phyloP scores from a whole-genome alignment of 2,329 filamentous ascomycete genomes.

The Cladophialophora chaetospira region DNA sequence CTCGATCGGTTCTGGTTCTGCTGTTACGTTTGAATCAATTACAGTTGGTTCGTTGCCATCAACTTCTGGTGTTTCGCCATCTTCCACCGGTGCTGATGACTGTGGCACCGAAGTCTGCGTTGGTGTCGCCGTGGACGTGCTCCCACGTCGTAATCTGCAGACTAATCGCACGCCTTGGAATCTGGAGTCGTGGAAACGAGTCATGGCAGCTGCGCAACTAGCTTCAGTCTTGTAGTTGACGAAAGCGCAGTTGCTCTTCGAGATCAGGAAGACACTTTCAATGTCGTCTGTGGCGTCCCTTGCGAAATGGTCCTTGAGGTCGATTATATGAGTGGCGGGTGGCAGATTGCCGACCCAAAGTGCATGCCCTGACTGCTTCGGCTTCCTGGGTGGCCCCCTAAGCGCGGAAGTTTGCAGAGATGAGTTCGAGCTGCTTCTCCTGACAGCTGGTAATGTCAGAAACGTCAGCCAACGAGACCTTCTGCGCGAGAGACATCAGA shows the following conservation, averaged over 20 bases:
- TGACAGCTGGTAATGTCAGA: slow-evolving; percentile 16
- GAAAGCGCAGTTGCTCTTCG: slow-evolving; percentile 96
- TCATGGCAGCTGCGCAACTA: slow-evolving; percentile 74
- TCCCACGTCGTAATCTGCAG: slow-evolving; percentile 71
- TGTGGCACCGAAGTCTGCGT: slow-evolving; percentile 54
- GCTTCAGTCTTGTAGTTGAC: slow-evolving; percentile 87
- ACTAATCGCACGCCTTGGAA: slow-evolving; percentile 86
- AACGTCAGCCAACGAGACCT: not conserved
- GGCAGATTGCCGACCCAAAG: slow-evolving; percentile 96
- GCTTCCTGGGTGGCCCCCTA: slow-evolving; percentile 67
- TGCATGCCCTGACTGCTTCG: slow-evolving; percentile 75
- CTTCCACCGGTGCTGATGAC: slow-evolving; percentile 30
- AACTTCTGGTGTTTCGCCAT: slow-evolving; percentile 9
- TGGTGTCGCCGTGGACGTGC: slow-evolving; percentile 43
- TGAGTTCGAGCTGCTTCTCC: slow-evolving; percentile 33
- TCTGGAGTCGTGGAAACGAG: slow-evolving; percentile 83
- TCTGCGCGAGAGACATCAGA: too few species aligned
- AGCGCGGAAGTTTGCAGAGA: slow-evolving; percentile 44
- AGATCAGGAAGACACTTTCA: slow-evolving; percentile 89
- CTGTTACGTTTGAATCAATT: slow-evolving; percentile 19
- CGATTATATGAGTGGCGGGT: slow-evolving; percentile 76
- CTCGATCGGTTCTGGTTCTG: slow-evolving; percentile 29
- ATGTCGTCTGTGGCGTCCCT: slow-evolving; percentile 72
- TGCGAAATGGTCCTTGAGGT: slow-evolving; percentile 88
- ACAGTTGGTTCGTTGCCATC: not conserved